These are phyloP conservation scores for Abrus precatorius DNA, from an alignment of 306 rosid genomes.

Conservation along the genomic window DNA sequence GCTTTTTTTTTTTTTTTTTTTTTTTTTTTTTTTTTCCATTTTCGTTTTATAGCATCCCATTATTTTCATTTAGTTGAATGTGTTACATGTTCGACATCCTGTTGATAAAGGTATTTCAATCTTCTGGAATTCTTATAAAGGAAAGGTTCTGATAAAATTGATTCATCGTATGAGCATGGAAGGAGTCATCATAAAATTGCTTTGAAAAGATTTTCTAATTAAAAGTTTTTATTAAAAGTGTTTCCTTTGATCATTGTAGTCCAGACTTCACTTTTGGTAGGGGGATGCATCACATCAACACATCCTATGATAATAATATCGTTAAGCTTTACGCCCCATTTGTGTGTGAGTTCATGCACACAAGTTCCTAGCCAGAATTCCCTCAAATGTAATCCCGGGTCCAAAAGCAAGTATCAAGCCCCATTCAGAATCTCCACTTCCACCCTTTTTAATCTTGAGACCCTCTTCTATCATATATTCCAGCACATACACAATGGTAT, in stretches of 20 bases:
- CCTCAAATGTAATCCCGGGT: constrained; percentile 92
- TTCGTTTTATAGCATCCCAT: background rate
- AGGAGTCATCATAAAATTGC: background rate
- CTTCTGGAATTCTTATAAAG: background rate
- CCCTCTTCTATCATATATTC: constrained; percentile 87
- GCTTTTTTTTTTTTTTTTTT: background rate
- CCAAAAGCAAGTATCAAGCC: constrained; percentile 94
- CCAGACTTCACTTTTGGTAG: background rate
- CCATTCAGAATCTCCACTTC: constrained; percentile 65
- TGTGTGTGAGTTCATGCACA: constrained; percentile 41
- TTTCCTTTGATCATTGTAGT: background rate
- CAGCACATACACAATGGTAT: constrained; percentile 83
- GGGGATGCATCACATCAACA: background rate
- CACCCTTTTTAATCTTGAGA: constrained; percentile 59
- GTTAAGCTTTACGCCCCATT: background rate
- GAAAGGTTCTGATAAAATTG: constrained; percentile 1
- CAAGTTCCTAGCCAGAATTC: constrained; percentile 84
- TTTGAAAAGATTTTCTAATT: constrained; percentile 2
- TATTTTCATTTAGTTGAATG: background rate
- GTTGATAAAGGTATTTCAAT: background rate
- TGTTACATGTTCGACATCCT: background rate
- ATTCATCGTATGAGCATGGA: background rate
- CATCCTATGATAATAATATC: background rate
- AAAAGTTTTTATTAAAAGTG: background rate
- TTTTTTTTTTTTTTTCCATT: background rate